Evolutionary conservation across 768 basidiomycete species (phyloP).

Genomic region (Russula compacta): DNA sequence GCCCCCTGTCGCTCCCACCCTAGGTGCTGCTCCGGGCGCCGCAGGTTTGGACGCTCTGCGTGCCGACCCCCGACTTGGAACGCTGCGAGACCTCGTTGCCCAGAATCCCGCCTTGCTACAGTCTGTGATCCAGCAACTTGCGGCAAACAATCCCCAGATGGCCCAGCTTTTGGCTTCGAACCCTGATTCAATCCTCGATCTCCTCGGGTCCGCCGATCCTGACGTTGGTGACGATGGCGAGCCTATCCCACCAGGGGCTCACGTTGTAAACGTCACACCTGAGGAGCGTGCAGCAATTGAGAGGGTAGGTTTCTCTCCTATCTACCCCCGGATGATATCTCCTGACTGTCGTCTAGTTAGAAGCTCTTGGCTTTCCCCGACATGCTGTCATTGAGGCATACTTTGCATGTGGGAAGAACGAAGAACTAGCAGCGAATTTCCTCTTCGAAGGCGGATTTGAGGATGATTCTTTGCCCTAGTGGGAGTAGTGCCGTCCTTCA

Average conservation of each 20-base stretch:
- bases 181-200: slow-evolving; percentile 57
- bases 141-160: slow-evolving; percentile 61
- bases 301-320: slow-evolving; percentile 48
- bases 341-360: slow-evolving; percentile 42
- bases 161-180: slow-evolving; percentile 60
- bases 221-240: slow-evolving; percentile 34
- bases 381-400: slow-evolving; percentile 83
- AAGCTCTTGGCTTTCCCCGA: slow-evolving; percentile 80
- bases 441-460: slow-evolving; percentile 70
- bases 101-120: slow-evolving; percentile 76
- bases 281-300: slow-evolving; percentile 87
- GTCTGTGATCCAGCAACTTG: slow-evolving; percentile 76
- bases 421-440: slow-evolving; percentile 92
- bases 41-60: slow-evolving; percentile 47
- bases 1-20: slow-evolving; percentile 25
- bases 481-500: neutral
- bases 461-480: slow-evolving; percentile 25
- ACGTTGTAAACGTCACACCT: slow-evolving; percentile 67
- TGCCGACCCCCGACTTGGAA: slow-evolving; percentile 55
- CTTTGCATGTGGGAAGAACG: slow-evolving; percentile 93
- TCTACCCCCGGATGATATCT: neutral
- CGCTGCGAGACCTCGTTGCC: slow-evolving; percentile 60
- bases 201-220: slow-evolving; percentile 39
- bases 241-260: slow-evolving; percentile 37
- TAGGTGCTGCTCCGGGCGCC: neutral